These are phyloP conservation scores for Dryadomyces quercus-mongolicae DNA, from an alignment of 2,329 filamentous ascomycete genomes.

Conservation along the genomic window DNA sequence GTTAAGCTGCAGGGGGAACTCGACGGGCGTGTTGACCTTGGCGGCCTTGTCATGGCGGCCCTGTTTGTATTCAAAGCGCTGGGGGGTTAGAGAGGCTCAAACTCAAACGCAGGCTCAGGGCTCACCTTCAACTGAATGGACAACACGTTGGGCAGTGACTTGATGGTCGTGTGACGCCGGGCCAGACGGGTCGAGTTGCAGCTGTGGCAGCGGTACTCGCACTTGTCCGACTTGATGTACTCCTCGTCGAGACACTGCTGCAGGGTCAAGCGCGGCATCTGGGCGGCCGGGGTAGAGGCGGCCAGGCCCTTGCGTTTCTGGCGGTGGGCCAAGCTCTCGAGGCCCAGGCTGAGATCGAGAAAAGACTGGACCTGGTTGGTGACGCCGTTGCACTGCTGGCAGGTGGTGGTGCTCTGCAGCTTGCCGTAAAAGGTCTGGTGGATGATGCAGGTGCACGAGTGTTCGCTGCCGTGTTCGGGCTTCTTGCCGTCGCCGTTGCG, in stretches of 20 bases:
- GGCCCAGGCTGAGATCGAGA: constrained; percentile 76
- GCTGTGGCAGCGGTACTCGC: constrained; percentile 75
- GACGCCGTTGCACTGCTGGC: constrained; percentile 71
- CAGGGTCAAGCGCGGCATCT: constrained; percentile 37
- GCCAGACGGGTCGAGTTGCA: constrained; percentile 70
- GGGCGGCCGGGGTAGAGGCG: neutral
- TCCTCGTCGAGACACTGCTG: constrained; percentile 71
- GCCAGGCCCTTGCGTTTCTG: neutral
- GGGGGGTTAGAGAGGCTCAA: neutral
- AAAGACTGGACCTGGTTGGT: constrained; percentile 81
- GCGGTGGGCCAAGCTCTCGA: constrained; percentile 46
- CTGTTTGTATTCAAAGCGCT: constrained; percentile 64
- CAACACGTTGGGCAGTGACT: constrained; percentile 74
- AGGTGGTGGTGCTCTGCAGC: constrained; percentile 80
- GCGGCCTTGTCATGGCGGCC: constrained; percentile 58
- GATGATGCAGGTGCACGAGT: constrained; percentile 76
- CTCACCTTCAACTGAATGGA: constrained; percentile 84
- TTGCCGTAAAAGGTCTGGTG: constrained; percentile 93
- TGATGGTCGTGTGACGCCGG: constrained; percentile 73
- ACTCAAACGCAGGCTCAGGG: too few species aligned
- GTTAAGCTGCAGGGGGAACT: constrained; percentile 77
- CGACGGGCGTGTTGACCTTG: constrained; percentile 79
- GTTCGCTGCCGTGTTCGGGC: constrained; percentile 45
- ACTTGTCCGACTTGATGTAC: constrained; percentile 78
- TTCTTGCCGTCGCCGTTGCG: constrained; percentile 61